Evolutionary conservation across 2,329 filamentous ascomycete genomes (phyloP).

Genomic region (Fonsecaea nubica): DNA sequence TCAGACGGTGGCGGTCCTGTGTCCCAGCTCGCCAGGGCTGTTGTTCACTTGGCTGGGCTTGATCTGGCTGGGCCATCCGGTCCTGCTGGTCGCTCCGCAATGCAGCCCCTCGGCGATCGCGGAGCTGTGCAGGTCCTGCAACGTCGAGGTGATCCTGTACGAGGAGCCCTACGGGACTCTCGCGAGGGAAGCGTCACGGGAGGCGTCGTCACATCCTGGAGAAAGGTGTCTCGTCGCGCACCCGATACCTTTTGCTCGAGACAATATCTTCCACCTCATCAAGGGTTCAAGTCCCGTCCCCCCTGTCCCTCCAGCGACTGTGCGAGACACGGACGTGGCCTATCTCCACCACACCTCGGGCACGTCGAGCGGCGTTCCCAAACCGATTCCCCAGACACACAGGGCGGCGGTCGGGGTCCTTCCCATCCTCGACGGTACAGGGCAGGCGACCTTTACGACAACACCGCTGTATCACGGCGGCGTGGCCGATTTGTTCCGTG

Average conservation of each 20-base stretch:
- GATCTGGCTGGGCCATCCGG: slow-evolving; percentile 61
- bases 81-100: slow-evolving; percentile 65
- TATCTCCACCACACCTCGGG: slow-evolving; percentile 70
- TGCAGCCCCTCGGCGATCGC: slow-evolving; percentile 55
- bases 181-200: slow-evolving; percentile 13
- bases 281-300: neutral
- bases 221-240: neutral
- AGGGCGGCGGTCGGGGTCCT: slow-evolving; percentile 62
- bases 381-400: slow-evolving; percentile 67
- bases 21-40: slow-evolving; percentile 64
- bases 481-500: slow-evolving; percentile 66
- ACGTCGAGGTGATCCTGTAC: slow-evolving; percentile 54
- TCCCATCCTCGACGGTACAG: slow-evolving; percentile 52
- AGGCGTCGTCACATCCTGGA: neutral
- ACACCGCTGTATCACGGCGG: slow-evolving; percentile 72
- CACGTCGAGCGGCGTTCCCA: slow-evolving; percentile 68
- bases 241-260: slow-evolving; percentile 15
- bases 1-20: slow-evolving; percentile 61
- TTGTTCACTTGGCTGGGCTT: slow-evolving; percentile 67
- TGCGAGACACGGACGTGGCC: slow-evolving; percentile 53
- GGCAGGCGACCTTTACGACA: slow-evolving; percentile 65
- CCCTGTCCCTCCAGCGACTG: neutral
- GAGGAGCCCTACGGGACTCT: slow-evolving; percentile 46
- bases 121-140: slow-evolving; percentile 59
- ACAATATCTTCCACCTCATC: slow-evolving; percentile 22